Base-by-base conservation (phyloP, 2,329 filamentous ascomycete species). In the Beauveria brongniartii region DNA sequence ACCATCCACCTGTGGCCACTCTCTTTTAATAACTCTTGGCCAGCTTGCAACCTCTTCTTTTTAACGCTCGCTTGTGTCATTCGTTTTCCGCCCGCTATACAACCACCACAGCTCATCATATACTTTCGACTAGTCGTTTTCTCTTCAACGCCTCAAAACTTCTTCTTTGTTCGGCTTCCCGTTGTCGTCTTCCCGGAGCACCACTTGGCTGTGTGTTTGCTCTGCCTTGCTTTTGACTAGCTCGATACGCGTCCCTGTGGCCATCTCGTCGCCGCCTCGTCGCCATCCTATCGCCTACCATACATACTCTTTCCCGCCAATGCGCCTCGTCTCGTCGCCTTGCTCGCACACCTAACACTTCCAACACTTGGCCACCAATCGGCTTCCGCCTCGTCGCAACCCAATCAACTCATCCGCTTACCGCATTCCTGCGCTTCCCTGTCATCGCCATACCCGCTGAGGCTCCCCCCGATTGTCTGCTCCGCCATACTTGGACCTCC, bases 201-300 rank as follows among this genome's bases (percentile, higher is more conserved):
- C 55, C 55, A 57, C 55, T 57, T 48, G 55, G 43, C 43, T 48
- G 43, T 57, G 55, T 57, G 43, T 48, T 57, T 48, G 55, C 55
- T 48, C 55, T 55, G 24, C 40, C 24, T 48, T 26, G 44, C 30
- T 16, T 20, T 57, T n/a, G 30, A 44, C 28, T 40, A 57, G 54
- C 43, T 47, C 28, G 41, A 48, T 30, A 57, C 55, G 55, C 43
- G 30, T 55, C 37, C 40, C 30, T 44, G 40, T 34, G 10, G 30
- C 30, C 30, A 34, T 12, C 30, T 12, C 10, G 10, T 48, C 46
- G 14, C 22, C 20, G 28, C 28, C 28, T 30, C 9, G 28, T 34
- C 10, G 10, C 30, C 30, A 12, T 34, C 30, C 5, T 14, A 34
- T 48, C 46, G 14, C 12, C 20, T 18, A 48, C 47, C 47, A 48